phyloP scores from a whole-genome alignment of 306 rosid genomes.

The Cucurbita argyrosperma region DNA sequence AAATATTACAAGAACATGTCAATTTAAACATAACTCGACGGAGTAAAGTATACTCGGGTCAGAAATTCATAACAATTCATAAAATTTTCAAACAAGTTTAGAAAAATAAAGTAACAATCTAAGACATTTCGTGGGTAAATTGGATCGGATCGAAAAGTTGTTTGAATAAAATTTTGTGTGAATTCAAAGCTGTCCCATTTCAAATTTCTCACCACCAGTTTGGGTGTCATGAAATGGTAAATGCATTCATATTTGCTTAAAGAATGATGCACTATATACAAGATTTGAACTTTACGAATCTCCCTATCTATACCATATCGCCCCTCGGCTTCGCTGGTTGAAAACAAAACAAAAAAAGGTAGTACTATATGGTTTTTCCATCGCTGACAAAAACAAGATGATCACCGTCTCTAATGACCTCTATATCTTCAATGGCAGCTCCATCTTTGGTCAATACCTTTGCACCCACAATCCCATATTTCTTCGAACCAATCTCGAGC shows the following conservation, averaged over 20 bases:
- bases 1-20: neutral
- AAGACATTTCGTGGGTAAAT: no score
- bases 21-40: no score
- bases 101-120: no score
- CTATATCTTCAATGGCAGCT: constrained; percentile 55
- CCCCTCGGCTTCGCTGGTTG: neutral
- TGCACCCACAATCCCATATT: constrained; percentile 25
- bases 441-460: constrained; percentile 52
- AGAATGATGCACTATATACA: neutral
- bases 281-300: neutral
- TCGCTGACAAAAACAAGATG: constrained; percentile 40
- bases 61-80: no score
- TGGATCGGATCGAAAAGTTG: no score
- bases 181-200: neutral
- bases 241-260: neutral
- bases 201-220: neutral
- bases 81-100: no score
- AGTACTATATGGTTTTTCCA: neutral
- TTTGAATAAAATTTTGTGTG: neutral
- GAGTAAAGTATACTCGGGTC: no score
- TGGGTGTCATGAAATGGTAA: neutral
- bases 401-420: constrained; percentile 85
- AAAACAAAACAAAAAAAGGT: neutral
- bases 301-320: neutral
- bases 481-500: constrained; percentile 55